Percentiles rank a stretch among this genome's conserved stretches.
Conservation (phyloP, 176 grass and related monocot species). For the Musa itinerans region DNA sequence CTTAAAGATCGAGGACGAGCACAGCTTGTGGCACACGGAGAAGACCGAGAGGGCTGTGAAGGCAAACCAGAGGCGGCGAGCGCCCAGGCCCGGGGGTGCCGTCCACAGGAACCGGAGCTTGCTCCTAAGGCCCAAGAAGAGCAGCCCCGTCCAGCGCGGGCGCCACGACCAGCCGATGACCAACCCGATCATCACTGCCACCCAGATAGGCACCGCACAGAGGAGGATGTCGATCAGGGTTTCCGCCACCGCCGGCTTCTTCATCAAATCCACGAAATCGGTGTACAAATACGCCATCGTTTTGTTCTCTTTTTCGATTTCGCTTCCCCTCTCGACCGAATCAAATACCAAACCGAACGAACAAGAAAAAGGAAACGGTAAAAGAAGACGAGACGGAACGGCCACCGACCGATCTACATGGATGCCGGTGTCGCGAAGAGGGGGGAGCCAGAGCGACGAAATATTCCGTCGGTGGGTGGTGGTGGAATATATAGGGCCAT, state of each 20-base stretch:
- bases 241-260: conserved; percentile 61
- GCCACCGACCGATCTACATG: background rate
- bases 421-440: background rate
- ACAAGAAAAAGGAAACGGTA: background rate
- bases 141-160: conserved; percentile 82
- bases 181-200: conserved; percentile 89
- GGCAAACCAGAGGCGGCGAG: conserved; percentile 79
- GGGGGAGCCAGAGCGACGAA: background rate
- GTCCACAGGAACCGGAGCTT: conserved; percentile 62
- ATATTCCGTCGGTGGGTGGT: too few species aligned
- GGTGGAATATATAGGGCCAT: too few species aligned
- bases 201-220: conserved; percentile 96
- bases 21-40: conserved; percentile 56
- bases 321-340: background rate
- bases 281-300: conserved; percentile 64
- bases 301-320: background rate
- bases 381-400: background rate
- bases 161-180: conserved; percentile 84
- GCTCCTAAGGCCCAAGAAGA: conserved; percentile 74
- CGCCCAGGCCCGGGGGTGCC: conserved; percentile 70
- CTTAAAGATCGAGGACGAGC: conserved; percentile 32
- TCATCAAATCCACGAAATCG: conserved; percentile 48
- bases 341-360: background rate
- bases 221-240: conserved; percentile 73
- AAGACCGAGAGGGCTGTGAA: conserved; percentile 90